Evolutionary conservation across 768 basidiomycete genomes (phyloP), one percentile per base, ranked within the genome.

Genomic region (Arthromyces matolae): DNA sequence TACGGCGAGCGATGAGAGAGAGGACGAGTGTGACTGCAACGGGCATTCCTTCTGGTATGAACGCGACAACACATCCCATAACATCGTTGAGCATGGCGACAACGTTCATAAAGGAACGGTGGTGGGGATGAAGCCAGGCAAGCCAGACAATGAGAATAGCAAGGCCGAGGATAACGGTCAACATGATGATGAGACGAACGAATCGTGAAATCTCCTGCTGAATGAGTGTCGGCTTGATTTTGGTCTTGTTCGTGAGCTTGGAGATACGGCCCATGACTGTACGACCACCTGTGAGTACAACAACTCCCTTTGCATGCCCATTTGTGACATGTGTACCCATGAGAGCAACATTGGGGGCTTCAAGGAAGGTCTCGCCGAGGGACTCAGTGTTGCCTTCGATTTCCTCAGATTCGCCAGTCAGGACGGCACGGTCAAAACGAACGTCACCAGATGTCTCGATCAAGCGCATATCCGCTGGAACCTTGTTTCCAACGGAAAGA

Each of bases 371-470:
- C n/a, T n/a, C 72, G 50, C 71, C 70, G n/a, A 71, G 68, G 29
- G 77, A 64, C 42, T 77, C 69, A 24, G 78, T 57, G 5, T 71
- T 69, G 13, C 63, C 76, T 20, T 71, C 72, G 55, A 75, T 63
- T 63, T 69, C 69, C 25, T 73, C 72, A 54, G 70, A 71, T 58
- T 75, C 75, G 10, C 73, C 75, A 5, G 80, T 81, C 24, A 81
- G 67, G 25, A 80, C 69, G 1, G 78, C 69, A 12, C 78, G 69
- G 47, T 81, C 79, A 42, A 79, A 70, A 22, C 70, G 70, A 49
- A 80, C 62, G 51, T 80, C 80, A 5, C 71, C 69, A 0, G 77
- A 75, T 81, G n/a, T n/a, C n/a, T n/a, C n/a, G n/a, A n/a, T n/a
- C n/a, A n/a, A n/a, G n/a, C n/a, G n/a, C n/a, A n/a, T 63, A 53